Base-by-base conservation (phyloP, 2,329 filamentous ascomycete species). In the Lojkania enalia region DNA sequence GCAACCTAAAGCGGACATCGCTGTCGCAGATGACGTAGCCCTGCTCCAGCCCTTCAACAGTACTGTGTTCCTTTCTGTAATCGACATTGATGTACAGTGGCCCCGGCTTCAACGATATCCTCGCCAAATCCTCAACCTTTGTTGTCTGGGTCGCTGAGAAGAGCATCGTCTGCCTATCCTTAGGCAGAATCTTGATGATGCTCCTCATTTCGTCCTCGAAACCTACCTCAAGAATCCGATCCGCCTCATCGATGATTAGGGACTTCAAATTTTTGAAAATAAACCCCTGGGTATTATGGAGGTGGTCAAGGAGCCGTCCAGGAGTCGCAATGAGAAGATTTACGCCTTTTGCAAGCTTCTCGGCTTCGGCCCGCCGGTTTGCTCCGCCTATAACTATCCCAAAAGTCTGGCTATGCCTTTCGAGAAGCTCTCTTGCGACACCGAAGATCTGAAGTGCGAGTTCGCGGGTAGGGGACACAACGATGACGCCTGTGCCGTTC, bases 191-290 rank as follows among this genome's bases (percentile, higher is more conserved):
- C 78, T 95, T 95, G 71, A 97, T 86, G 58, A 99, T 96, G 69
- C 95, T 87, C 54, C 89, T 82, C 88, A 99, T 96, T 74, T 99
- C 94, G 64, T 97, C 94, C 71, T 99, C 94, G 78, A 99, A 99
- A 60, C 94, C 92, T 51, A 96, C 89, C 74, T 99, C 94, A 33
- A 99, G 77, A 52, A 99, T 96, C 36, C 94, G 86, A 69, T 99
- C 94, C 14, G 94, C 94, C 74, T 99, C 94, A 61, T 99, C 94
- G 57, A 97, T 96, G 56, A 99, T 83, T 25, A 99, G 78, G 1
- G 90, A 88, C 71, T 91, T 90, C 59, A 96, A 74, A 71, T 96
- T 96, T 78, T 95, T 95, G 80, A 89, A 96, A 1, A 86, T 75
- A 55, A 97, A 97, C 15, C 86, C 85, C 46, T 87, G 86, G 0